Conservation (phyloP, 1,139 yeast species). For the Scheffersomyces illinoinensis region DNA sequence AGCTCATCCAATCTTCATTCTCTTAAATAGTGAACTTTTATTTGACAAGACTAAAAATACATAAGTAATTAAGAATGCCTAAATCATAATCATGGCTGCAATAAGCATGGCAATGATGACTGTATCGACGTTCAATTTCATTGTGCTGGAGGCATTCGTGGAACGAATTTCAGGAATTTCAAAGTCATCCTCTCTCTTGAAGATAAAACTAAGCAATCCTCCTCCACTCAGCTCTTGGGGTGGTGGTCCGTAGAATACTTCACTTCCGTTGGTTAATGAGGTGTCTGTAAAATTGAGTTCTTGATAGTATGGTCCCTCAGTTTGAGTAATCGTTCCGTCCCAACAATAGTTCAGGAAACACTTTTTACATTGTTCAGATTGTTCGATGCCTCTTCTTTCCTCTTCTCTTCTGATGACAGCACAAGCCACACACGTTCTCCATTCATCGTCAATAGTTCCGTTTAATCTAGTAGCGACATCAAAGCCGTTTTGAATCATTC, state of each 20-base stretch:
- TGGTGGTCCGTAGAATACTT: constrained; percentile 9
- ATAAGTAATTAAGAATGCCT: not conserved
- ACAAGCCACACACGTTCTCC: constrained; percentile 84
- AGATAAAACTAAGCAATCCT: constrained; percentile 1
- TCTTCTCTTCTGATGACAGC: constrained; percentile 83
- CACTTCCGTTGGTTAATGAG: constrained; percentile 27
- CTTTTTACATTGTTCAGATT: constrained; percentile 67
- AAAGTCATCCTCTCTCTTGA: constrained; percentile 1
- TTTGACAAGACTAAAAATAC: not conserved
- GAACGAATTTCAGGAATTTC: not conserved
- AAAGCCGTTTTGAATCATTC: constrained; percentile 76
- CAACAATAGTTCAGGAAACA: constrained; percentile 84
- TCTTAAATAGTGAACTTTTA: not conserved
- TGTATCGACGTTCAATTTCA: not conserved
- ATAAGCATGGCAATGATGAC: not conserved
- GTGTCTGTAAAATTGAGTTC: constrained; percentile 29
- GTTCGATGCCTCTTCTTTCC: constrained; percentile 65
- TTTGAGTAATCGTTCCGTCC: constrained; percentile 52
- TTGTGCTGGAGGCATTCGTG: not conserved
- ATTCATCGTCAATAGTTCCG: constrained; percentile 69
- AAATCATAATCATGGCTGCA: not conserved
- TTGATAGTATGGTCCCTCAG: constrained; percentile 9
- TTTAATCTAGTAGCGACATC: constrained; percentile 75
- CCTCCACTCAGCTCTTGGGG: constrained; percentile 5
- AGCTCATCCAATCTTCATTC: not conserved